Base-by-base conservation (phyloP, 2,329 filamentous ascomycete species). In the Sporothrix luriei region DNA sequence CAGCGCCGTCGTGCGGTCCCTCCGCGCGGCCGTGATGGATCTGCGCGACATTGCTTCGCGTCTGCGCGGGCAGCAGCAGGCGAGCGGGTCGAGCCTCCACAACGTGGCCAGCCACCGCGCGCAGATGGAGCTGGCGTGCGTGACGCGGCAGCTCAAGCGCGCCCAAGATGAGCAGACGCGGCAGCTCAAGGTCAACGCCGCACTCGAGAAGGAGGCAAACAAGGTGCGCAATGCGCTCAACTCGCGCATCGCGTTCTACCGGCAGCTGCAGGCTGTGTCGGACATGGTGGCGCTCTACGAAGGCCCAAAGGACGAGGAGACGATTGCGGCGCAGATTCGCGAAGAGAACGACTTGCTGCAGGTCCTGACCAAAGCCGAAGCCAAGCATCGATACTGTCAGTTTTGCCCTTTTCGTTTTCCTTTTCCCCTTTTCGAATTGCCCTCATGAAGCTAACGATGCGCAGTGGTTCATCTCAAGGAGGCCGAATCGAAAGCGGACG, bases 251-350 rank as follows among this genome's bases (percentile, higher is more conserved):
- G 93, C 95, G 70, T 98, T 93, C 77, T 98, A 98, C 77, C 88
- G 90, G 5, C 93, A 97, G 76, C 84, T 98, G 13, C 95, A 98
- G 76, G 86, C 88, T 33, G 88, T 98, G n/a, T 97, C 94, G 0
- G 94, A 98, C 76, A 92, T 88, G 21, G 92, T 98, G 0, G 85
- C 87, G 5, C 89, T 91, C 0, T 91, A 91, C 69, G 89, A 93
- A 69, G 89, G 90, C 13, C 75, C 86, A 14, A 82, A 82, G 2
- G 81, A 90, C 13, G 85, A 91, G 55, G 77, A 81, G 13, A 75
- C 74, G 7, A 80, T 87, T 24, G 82, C 84, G 49, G 74, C 77
- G 10, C 75, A 77, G 0, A 79, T 82, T 9, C 74, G 79, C 2
- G 74, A 80, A 16, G 88, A 90, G 76, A 78, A 85, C 3, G 79